Base-by-base conservation (phyloP, 352 stramenopile genomes). In the Pythium brachiatum region DNA sequence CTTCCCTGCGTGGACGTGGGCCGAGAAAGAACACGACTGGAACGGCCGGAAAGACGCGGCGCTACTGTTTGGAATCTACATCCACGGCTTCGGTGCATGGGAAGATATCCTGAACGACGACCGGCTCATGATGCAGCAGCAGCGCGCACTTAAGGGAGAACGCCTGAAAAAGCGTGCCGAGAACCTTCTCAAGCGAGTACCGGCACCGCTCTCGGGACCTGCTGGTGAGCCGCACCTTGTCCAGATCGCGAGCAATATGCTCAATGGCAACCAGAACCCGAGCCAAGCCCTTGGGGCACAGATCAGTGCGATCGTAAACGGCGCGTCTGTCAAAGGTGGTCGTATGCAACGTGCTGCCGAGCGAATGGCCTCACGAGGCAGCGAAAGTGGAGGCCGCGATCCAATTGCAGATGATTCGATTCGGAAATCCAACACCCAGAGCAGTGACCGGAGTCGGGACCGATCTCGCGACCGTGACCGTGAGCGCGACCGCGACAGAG, bases 41-140 rank as follows among this genome's bases (percentile, higher is more conserved):
- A 83, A 73, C 23, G 73, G 71, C 34, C 78, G 76, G 50, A 95
- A 95, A 38, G 86, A 95, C 62, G 69, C 83, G n/a, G 79, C 84
- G 25, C 57, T 95, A 52, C 72, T 95, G 21, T 69, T 95, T 15
- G 86, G 86, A 21, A 86, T 95, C 23, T 91, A 93, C 64, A 73
- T 95, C 7, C 86, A 95, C 57, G 86, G 86, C 20, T 94, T 95
- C 73, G 83, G 86, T 53, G 79, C 75, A 6, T 95, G 86, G 86
- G 86, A 95, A 74, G 84, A 94, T 48, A 92, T 95, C 41, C 39
- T 95, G 26, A 89, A 90, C 53, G 86, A 95, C 60, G 82, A 90
- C 20, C 72, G 88, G 46, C 75, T 95, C 26, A 71, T 83, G 53
- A 86, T 95, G 39, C 82, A 92, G 38, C 71, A 81, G n/a, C 86